A percentile compares a stretch with the other conserved stretches of the same genome.
Evolutionary conservation across 2,329 filamentous ascomycete genomes (phyloP).

Genomic region (Cercospora zeina): DNA sequence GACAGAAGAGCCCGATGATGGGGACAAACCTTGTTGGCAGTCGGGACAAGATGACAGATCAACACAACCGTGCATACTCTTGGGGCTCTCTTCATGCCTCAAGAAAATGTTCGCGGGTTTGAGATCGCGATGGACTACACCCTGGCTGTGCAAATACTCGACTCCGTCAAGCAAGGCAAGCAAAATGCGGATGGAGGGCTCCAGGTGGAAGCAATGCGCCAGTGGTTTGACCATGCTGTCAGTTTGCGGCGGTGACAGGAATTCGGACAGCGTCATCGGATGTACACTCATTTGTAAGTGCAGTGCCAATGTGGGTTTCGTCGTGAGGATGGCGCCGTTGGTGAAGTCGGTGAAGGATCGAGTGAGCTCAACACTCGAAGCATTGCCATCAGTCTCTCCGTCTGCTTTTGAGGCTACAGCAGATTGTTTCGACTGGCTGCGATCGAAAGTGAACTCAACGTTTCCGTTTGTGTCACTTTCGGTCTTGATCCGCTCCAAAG

Average conservation of each 20-base stretch:
- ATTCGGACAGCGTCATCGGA: slow-evolving; percentile 62
- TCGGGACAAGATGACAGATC: slow-evolving; percentile 49
- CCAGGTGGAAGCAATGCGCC: slow-evolving; percentile 63
- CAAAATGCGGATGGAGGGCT: slow-evolving; percentile 59
- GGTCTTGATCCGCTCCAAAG: slow-evolving; percentile 25
- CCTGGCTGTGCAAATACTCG: slow-evolving; percentile 62
- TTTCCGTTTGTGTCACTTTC: slow-evolving; percentile 23
- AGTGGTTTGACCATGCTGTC: slow-evolving; percentile 30
- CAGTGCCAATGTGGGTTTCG: slow-evolving; percentile 49
- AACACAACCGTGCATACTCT: slow-evolving; percentile 44
- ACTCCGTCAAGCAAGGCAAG: slow-evolving; percentile 62
- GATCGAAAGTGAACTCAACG: slow-evolving; percentile 26
- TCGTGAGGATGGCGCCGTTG: slow-evolving; percentile 16
- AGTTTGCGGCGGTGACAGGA: slow-evolving; percentile 48
- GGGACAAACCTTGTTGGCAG: slow-evolving; percentile 41
- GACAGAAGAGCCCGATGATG: neutral
- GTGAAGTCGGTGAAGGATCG: slow-evolving; percentile 15
- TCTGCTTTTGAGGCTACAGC: neutral
- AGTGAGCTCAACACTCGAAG: slow-evolving; percentile 4
- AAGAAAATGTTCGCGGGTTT: slow-evolving; percentile 70
- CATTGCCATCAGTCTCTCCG: neutral
- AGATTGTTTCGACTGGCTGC: slow-evolving; percentile 1
- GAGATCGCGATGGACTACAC: slow-evolving; percentile 65
- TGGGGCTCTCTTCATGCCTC: slow-evolving; percentile 45
- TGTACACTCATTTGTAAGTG: slow-evolving; percentile 70